These are phyloP conservation scores for Noccaea bulbosa DNA, from an alignment of 345 rosid genomes.

Conservation along the genomic window DNA sequence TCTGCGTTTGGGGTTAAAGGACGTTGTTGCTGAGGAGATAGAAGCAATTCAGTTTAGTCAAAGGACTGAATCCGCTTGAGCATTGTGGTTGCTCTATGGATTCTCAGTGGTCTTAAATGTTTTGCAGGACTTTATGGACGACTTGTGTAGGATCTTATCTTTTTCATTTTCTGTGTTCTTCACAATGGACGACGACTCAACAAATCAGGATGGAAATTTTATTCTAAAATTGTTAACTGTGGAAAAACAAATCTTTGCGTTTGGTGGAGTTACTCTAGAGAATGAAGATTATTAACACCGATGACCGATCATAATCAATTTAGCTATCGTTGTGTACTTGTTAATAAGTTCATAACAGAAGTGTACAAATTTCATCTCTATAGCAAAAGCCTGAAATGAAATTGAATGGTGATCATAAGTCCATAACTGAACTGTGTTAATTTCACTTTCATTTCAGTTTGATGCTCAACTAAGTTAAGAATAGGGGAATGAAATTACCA, in stretches of 20 bases:
- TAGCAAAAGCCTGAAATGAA: too few relatives aligned
- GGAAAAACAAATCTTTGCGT: background rate
- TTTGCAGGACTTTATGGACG: background rate
- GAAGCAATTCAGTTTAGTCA: conserved; percentile 18
- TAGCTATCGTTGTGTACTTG: background rate
- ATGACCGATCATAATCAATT: background rate
- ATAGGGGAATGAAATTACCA: too few relatives aligned
- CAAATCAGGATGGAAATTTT: conserved; percentile 2
- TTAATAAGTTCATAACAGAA: background rate
- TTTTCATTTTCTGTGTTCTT: background rate
- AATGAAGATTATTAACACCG: background rate
- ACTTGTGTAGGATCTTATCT: background rate
- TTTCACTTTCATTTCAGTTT: too few relatives aligned
- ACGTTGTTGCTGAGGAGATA: conserved; percentile 35
- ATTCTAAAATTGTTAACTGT: background rate
- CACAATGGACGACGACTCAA: background rate
- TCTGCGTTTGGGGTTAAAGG: conserved; percentile 59
- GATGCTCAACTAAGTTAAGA: too few relatives aligned
- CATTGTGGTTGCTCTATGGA: conserved; percentile 6
- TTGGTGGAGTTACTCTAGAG: background rate
- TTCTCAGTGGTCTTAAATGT: background rate
- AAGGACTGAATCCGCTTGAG: conserved; percentile 2
- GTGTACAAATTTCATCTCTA: background rate
- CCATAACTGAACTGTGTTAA: too few relatives aligned
- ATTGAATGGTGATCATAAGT: too few relatives aligned